Evolutionary conservation across 192 early-diverging fungal genomes (phyloP).

Genomic region (Backusella sp.): DNA sequence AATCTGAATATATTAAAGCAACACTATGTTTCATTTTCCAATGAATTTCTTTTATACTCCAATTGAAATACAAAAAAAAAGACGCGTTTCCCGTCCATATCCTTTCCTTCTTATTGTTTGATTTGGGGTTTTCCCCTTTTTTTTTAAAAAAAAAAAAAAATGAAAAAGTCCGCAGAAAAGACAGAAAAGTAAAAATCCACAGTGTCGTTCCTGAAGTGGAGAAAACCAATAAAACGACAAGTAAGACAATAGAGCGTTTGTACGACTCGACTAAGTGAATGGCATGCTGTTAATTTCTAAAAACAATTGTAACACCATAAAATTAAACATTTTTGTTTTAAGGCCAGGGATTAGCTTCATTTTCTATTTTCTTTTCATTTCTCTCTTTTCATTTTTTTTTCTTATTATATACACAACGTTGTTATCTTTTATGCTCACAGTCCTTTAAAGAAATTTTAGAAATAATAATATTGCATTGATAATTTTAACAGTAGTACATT

Average conservation of each 20-base stretch:
- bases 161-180: background rate
- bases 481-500: background rate
- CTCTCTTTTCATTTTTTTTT: background rate
- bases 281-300: conserved; percentile 6
- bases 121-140: background rate
- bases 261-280: background rate
- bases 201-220: background rate
- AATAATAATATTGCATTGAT: background rate
- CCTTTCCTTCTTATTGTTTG: too few species aligned
- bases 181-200: background rate
- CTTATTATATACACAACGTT: background rate
- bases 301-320: conserved; percentile 9
- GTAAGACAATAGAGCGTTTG: conserved; percentile 2
- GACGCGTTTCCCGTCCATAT: too few species aligned
- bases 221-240: background rate
- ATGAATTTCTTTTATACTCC: too few species aligned
- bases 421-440: background rate
- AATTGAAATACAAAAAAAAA: too few species aligned
- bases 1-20: too few species aligned
- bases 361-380: background rate
- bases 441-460: background rate
- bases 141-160: background rate
- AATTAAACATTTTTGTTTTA: background rate
- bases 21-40: too few species aligned
- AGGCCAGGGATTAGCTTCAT: background rate